A percentile compares a stretch with the other conserved stretches of the same genome.
Conservation (phyloP, 1,284 basidiomycete species). For the Sporisorium graminicola region DNA sequence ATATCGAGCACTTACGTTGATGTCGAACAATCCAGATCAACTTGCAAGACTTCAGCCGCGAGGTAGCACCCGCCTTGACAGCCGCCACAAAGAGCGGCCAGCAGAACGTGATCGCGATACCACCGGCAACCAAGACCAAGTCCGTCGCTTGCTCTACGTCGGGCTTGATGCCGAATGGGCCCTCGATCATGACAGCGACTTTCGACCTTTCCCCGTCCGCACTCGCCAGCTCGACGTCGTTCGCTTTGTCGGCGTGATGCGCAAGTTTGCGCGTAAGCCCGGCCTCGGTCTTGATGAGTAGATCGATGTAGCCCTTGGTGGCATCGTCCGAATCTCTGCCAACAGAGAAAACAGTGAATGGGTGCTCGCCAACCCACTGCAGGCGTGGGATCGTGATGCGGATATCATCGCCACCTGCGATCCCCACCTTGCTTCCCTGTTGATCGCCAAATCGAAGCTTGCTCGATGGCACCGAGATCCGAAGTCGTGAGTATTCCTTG, state of each 20-base stretch:
- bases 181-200: slow-evolving; percentile 46
- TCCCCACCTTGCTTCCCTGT: slow-evolving; percentile 7
- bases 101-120: slow-evolving; percentile 56
- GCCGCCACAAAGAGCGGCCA: slow-evolving; percentile 44
- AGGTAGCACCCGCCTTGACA: not conserved
- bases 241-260: slow-evolving; percentile 1
- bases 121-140: slow-evolving; percentile 42
- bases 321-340: slow-evolving; percentile 15
- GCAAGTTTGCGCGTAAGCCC: slow-evolving; percentile 49
- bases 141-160: slow-evolving; percentile 14
- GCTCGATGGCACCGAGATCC: slow-evolving; percentile 36
- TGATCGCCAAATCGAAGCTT: slow-evolving; percentile 23
- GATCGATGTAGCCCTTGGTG: slow-evolving; percentile 29
- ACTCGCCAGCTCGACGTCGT: slow-evolving; percentile 22
- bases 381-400: slow-evolving; percentile 46
- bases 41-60: slow-evolving; percentile 31
- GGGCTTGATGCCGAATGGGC: slow-evolving; percentile 43
- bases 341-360: slow-evolving; percentile 48
- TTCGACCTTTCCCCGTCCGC: not conserved
- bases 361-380: slow-evolving; percentile 52
- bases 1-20: slow-evolving; percentile 16
- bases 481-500: slow-evolving; percentile 19
- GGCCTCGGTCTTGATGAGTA: slow-evolving; percentile 38
- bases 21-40: slow-evolving; percentile 50
- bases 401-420: slow-evolving; percentile 48